Conservation (phyloP, 2,329 filamentous ascomycete species). For the Chaetomium globosum region DNA sequence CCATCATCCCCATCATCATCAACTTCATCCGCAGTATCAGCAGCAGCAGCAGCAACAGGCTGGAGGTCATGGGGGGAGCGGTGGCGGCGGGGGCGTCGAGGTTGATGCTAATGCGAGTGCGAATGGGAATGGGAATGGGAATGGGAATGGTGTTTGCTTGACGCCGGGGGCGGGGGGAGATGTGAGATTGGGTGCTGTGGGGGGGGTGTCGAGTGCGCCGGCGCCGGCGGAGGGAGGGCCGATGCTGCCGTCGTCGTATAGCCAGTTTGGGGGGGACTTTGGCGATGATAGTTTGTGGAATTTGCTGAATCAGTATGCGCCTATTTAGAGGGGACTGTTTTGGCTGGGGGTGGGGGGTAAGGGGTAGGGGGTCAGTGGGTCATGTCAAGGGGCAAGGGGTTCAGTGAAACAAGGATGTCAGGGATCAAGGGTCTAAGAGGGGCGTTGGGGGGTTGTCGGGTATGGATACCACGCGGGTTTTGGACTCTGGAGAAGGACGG, state of each 20-base stretch:
- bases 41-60: background rate
- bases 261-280: conserved; percentile 38
- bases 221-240: background rate
- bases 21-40: background rate
- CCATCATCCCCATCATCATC: background rate
- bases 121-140: background rate
- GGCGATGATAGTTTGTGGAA: conserved; percentile 41
- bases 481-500: background rate
- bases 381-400: too few species aligned
- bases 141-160: background rate
- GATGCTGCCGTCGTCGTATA: background rate
- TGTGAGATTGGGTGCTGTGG: background rate
- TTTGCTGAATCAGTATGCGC: conserved; percentile 39
- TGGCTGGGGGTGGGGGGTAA: too few species aligned
- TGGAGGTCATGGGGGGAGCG: background rate
- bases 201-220: background rate
- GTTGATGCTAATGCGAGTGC: background rate
- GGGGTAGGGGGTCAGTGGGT: too few species aligned
- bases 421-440: background rate
- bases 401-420: too few species aligned
- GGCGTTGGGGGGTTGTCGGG: background rate
- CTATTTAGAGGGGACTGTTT: conserved; percentile 21
- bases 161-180: background rate
- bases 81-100: background rate
- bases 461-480: background rate